These are phyloP conservation scores for Boletus pseudo-olivaceus DNA, from an alignment of 768 basidiomycete genomes.

Conservation along the genomic window DNA sequence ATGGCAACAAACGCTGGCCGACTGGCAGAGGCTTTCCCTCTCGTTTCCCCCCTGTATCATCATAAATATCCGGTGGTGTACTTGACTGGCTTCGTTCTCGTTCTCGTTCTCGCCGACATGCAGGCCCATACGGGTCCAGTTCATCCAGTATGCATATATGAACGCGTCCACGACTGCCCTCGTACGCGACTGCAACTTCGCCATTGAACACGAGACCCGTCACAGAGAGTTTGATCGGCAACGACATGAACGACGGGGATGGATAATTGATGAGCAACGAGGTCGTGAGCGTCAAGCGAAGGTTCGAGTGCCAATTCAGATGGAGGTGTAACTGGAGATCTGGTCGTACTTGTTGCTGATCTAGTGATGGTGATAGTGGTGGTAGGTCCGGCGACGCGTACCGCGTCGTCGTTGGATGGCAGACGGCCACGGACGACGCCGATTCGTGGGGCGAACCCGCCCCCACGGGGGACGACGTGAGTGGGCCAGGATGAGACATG, in stretches of 20 bases:
- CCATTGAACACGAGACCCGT: conserved; percentile 85
- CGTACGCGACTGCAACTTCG: conserved; percentile 88
- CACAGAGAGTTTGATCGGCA: conserved; percentile 92
- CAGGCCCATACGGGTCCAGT: conserved; percentile 78
- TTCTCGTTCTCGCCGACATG: conserved; percentile 55
- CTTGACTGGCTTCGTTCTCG: conserved; percentile 42
- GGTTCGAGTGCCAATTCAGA: conserved; percentile 81
- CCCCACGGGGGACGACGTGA: conserved; percentile 25
- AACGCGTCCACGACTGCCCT: conserved; percentile 74
- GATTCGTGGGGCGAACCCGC: conserved; percentile 12
- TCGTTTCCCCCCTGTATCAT: conserved; percentile 46
- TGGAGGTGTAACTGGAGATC: conserved; percentile 89
- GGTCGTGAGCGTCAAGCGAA: conserved; percentile 86
- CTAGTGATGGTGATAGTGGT: conserved; percentile 6
- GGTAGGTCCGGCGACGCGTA: conserved; percentile 6
- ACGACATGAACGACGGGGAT: conserved; percentile 92
- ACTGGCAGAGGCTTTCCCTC: conserved; percentile 68
- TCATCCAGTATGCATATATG: conserved; percentile 91
- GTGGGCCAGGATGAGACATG: conserved; percentile 34
- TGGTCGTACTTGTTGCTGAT: conserved; percentile 34
- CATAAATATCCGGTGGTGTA: conserved; percentile 61
- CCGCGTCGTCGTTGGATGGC: conserved; percentile 14
- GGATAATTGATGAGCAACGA: conserved; percentile 97
- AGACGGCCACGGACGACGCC: conserved; percentile 15
- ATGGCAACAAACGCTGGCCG: conserved; percentile 80